These are phyloP conservation scores for Macrolepiota fuliginosa DNA, from an alignment of 768 basidiomycete species.

Conservation along the genomic window DNA sequence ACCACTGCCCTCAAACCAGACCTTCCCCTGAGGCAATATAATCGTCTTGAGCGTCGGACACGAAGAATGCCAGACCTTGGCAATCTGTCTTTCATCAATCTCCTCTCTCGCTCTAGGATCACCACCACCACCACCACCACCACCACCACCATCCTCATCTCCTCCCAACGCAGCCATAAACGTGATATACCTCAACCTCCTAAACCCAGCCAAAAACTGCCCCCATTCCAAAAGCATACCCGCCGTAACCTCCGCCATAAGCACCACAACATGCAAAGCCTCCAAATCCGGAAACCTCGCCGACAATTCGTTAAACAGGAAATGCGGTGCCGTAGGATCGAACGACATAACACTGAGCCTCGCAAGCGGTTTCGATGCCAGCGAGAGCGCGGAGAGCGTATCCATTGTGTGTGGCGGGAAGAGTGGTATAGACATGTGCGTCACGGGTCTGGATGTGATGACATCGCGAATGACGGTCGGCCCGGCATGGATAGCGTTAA, in stretches of 20 bases:
- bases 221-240: constrained; percentile 32
- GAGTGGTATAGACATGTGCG: constrained; percentile 51
- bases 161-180: constrained; percentile 23
- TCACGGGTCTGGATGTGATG: constrained; percentile 45
- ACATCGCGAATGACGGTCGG: constrained; percentile 43
- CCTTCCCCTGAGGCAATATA: constrained; percentile 58
- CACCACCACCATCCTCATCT: constrained; percentile 27
- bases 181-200: constrained; percentile 40
- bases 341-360: constrained; percentile 60
- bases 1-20: constrained; percentile 50
- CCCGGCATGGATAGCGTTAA: constrained; percentile 55
- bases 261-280: constrained; percentile 58
- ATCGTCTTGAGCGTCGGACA: constrained; percentile 65
- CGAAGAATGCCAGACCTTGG: constrained; percentile 50
- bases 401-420: constrained; percentile 36
- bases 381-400: constrained; percentile 42
- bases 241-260: constrained; percentile 45
- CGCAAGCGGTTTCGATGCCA: constrained; percentile 36
- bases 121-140: too few species aligned
- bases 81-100: constrained; percentile 49
- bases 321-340: constrained; percentile 41
- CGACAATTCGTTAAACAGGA: constrained; percentile 47
- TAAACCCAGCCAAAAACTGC: constrained; percentile 37
- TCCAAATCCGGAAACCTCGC: constrained; percentile 48
- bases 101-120: constrained; percentile 17